Conservation (phyloP, 768 basidiomycete genomes). For the Leccinum rimulosum region DNA sequence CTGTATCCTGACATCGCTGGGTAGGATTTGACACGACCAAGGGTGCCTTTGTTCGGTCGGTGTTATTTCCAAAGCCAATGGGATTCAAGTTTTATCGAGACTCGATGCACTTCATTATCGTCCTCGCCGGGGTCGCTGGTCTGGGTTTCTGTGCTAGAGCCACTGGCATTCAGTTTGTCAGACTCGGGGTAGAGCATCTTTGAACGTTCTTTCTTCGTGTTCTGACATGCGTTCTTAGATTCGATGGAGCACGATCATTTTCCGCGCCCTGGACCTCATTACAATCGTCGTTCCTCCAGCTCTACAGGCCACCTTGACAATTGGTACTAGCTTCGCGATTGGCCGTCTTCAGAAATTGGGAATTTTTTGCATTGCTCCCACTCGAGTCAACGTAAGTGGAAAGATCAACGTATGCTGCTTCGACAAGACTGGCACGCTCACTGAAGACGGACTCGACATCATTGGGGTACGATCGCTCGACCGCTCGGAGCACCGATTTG, state of each 20-base stretch:
- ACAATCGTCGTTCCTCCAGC: constrained; percentile 98
- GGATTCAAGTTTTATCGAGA: constrained; percentile 99
- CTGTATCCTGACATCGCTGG: constrained; percentile 10
- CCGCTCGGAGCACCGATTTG: constrained; percentile 72
- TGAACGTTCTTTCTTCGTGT: neutral
- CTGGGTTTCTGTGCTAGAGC: constrained; percentile 91
- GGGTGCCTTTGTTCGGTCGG: constrained; percentile 91
- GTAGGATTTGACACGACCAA: constrained; percentile 95
- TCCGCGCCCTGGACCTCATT: constrained; percentile 92
- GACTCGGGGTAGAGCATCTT: constrained; percentile 63
- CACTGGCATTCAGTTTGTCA: constrained; percentile 70
- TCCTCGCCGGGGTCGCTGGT: constrained; percentile 87
- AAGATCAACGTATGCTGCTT: constrained; percentile 98
- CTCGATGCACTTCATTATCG: constrained; percentile 85
- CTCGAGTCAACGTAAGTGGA: constrained; percentile 90
- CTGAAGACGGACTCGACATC: constrained; percentile 97
- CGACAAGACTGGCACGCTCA: constrained; percentile 98
- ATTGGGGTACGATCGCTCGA: constrained; percentile 89
- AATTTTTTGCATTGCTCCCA: constrained; percentile 96
- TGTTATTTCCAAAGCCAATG: constrained; percentile 98
- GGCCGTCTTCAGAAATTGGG: constrained; percentile 79
- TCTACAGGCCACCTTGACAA: constrained; percentile 93
- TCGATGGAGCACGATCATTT: constrained; percentile 83
- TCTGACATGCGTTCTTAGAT: constrained; percentile 48
- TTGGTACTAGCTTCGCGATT: constrained; percentile 95